Evolutionary conservation across 345 rosid species (phyloP).

Genomic region (Gynandropsis gynandra): DNA sequence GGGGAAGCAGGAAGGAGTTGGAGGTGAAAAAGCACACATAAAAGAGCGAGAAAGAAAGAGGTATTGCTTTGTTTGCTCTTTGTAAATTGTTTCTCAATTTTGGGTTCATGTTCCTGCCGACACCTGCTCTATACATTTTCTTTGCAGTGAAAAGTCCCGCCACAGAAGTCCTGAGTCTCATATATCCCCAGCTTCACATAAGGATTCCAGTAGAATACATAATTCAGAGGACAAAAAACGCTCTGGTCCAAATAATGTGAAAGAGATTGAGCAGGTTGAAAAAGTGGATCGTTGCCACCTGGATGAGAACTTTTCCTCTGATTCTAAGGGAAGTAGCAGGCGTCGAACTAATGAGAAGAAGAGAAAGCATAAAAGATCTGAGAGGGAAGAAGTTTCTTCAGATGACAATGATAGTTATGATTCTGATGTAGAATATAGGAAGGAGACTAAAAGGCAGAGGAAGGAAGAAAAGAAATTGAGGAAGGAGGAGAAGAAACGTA

Average conservation of each 20-base stretch:
- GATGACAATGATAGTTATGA: slow-evolving; percentile 50
- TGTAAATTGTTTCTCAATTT: slow-evolving; percentile 10
- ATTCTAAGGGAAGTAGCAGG: slow-evolving; percentile 46
- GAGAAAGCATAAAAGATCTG: slow-evolving; percentile 58
- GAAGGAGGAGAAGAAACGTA: slow-evolving; percentile 79
- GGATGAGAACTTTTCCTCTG: slow-evolving; percentile 39
- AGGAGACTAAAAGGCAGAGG: slow-evolving; percentile 78
- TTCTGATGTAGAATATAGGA: slow-evolving; percentile 70
- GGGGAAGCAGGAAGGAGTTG: slow-evolving; percentile 27
- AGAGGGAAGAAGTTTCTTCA: slow-evolving; percentile 45
- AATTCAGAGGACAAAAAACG: slow-evolving; percentile 33
- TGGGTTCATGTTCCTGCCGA: slow-evolving; percentile 8
- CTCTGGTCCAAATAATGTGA: slow-evolving; percentile 25
- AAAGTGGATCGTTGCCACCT: slow-evolving; percentile 35
- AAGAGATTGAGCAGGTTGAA: slow-evolving; percentile 33
- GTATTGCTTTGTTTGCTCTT: slow-evolving; percentile 25
- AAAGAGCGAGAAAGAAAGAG: slow-evolving; percentile 39
- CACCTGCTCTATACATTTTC: slow-evolving; percentile 18
- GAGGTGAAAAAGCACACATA: slow-evolving; percentile 4
- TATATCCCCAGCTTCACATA: slow-evolving; percentile 31
- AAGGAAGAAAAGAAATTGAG: slow-evolving; percentile 76
- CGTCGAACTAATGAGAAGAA: slow-evolving; percentile 37
- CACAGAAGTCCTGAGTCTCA: slow-evolving; percentile 33
- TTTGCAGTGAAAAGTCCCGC: slow-evolving; percentile 43
- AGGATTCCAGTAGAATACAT: slow-evolving; percentile 30